These are phyloP conservation scores for Ilex paraguariensis DNA, from an alignment of 305 asterid genomes.

Conservation along the genomic window DNA sequence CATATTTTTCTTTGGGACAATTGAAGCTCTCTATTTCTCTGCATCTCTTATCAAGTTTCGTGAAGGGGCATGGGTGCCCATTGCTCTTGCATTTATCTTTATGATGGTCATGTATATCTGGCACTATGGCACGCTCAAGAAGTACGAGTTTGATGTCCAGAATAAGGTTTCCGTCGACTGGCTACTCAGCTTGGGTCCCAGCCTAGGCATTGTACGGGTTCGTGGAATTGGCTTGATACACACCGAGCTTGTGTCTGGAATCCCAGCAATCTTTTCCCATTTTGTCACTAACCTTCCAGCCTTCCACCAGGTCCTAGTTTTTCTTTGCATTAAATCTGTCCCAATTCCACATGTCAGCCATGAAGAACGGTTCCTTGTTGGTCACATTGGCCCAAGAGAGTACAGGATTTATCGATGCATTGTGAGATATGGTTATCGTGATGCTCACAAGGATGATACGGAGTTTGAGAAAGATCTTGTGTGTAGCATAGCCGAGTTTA, in stretches of 20 bases:
- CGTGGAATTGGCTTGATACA: constrained; percentile 90
- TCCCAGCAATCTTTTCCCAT: constrained; percentile 93
- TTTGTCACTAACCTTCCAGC: constrained; percentile 94
- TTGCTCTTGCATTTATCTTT: constrained; percentile 63
- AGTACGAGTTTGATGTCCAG: constrained; percentile 78
- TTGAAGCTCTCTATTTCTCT: constrained; percentile 80
- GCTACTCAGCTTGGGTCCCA: constrained; percentile 80
- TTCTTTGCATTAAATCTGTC: constrained; percentile 85
- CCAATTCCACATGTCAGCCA: constrained; percentile 76
- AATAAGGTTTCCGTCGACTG: constrained; percentile 90
- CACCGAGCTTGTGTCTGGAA: constrained; percentile 86
- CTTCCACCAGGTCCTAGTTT: constrained; percentile 84
- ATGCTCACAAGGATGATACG: constrained; percentile 71
- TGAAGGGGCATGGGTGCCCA: constrained; percentile 98
- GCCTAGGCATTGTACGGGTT: constrained; percentile 80
- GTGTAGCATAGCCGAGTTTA: constrained; percentile 80
- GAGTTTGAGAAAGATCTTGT: constrained; percentile 80
- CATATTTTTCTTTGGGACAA: constrained; percentile 70
- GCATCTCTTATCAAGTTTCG: constrained; percentile 83
- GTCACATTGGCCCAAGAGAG: constrained; percentile 78
- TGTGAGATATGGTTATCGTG: constrained; percentile 88
- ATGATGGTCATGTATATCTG: constrained; percentile 78
- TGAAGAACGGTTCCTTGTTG: constrained; percentile 83
- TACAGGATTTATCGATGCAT: constrained; percentile 73
- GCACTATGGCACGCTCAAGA: constrained; percentile 84